phyloP scores from a whole-genome alignment of 2,329 filamentous ascomycete species.

The Albophoma yamanashiensis region DNA sequence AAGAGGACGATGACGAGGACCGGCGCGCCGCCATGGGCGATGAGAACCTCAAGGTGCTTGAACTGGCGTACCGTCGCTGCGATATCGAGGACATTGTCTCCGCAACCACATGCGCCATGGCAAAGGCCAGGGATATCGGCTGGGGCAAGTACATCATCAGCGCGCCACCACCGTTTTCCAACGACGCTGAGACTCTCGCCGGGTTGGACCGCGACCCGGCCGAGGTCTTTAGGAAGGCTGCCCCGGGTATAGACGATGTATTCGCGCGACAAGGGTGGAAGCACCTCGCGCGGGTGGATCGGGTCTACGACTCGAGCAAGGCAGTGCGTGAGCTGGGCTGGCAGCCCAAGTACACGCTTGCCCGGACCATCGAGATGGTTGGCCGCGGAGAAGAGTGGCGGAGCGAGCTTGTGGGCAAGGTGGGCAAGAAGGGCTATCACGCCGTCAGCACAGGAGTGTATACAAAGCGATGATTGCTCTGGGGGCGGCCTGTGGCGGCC shows the following conservation, averaged over 20 bases:
- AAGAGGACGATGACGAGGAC: constrained; percentile 33
- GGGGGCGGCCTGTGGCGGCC: too few species aligned
- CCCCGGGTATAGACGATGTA: constrained; percentile 16
- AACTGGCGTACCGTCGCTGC: constrained; percentile 32
- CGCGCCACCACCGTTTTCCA: constrained; percentile 28
- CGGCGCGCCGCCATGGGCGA: constrained; percentile 22
- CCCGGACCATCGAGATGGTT: constrained; percentile 21
- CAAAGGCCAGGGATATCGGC: constrained; percentile 15
- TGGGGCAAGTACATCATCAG: constrained; percentile 33
- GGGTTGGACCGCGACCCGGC: constrained; percentile 21
- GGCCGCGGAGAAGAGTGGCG: constrained; percentile 22
- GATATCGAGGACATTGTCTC: constrained; percentile 33
- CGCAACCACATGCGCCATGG: constrained; percentile 28
- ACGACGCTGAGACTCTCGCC: constrained; percentile 17
- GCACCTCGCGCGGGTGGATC: constrained; percentile 26
- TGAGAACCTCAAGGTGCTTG: constrained; percentile 37
- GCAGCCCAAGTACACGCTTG: constrained; percentile 30
- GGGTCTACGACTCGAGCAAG: constrained; percentile 33
- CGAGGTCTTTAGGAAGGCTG: constrained; percentile 15
- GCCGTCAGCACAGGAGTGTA: constrained; percentile 30
- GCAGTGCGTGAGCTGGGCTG: constrained; percentile 30
- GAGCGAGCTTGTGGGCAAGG: constrained; percentile 25
- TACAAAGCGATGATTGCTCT: constrained; percentile 18
- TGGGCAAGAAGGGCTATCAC: constrained; percentile 35
- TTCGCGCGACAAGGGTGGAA: constrained; percentile 24